These are phyloP conservation scores for Diaporthe australafricana DNA, from an alignment of 2,329 filamentous ascomycete genomes.

Conservation along the genomic window DNA sequence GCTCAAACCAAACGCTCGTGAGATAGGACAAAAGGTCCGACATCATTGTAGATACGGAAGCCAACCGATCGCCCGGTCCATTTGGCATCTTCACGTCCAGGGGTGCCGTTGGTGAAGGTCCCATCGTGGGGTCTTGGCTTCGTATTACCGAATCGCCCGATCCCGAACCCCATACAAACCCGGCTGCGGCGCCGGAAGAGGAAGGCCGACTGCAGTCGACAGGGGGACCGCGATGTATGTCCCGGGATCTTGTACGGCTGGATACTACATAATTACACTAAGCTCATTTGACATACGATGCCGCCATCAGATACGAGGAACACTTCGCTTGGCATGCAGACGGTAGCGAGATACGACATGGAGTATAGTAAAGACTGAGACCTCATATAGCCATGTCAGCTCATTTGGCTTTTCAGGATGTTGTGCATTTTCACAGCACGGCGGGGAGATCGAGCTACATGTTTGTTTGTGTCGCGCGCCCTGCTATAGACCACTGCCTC, in stretches of 20 bases:
- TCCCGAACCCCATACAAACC: background rate
- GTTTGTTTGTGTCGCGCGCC: no score
- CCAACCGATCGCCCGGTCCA: background rate
- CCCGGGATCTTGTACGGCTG: conserved; percentile 4
- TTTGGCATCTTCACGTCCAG: background rate
- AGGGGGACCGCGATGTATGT: background rate
- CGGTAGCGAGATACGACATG: background rate
- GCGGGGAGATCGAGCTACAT: background rate
- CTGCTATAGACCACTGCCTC: background rate
- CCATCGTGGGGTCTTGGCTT: conserved; percentile 23
- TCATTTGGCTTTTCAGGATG: background rate
- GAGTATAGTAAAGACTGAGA: background rate
- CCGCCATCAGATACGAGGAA: conserved; percentile 24
- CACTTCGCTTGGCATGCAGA: background rate
- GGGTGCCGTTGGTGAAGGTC: background rate
- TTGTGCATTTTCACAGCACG: background rate
- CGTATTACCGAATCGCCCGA: conserved; percentile 17
- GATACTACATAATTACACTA: conserved; percentile 1
- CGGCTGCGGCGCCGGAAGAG: background rate
- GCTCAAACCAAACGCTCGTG: no score
- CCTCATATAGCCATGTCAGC: background rate
- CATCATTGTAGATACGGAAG: background rate
- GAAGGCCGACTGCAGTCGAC: background rate
- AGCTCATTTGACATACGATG: conserved; percentile 14
- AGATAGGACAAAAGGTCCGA: background rate